Evolutionary conservation across 257 asterid species (phyloP), one percentile per base, ranked within the genome.

Genomic region (Scutellaria barbata): DNA sequence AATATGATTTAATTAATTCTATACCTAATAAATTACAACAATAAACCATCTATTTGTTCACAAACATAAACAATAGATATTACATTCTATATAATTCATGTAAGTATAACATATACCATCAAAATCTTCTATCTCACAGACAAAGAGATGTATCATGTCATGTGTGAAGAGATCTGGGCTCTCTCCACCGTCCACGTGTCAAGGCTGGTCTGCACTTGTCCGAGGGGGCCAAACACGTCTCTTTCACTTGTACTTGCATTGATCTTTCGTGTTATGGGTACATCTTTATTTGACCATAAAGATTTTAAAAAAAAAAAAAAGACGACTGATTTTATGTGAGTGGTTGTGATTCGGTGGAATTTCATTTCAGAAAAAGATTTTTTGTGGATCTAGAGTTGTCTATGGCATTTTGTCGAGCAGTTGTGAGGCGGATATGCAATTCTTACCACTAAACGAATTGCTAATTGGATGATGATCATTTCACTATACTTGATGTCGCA

Each of bases 151-250:
- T 30, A 72, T 77, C 66, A 59, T 53, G 61, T 17, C 81, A 66
- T 63, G 73, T 20, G 75, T 79, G 80, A 3, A 39, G 10, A 55
- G 33, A 42, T 39, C 43, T 50, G 30, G 70, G 67, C 2, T 41
- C 10, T 50, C 46, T 41, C 56, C 72, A 77, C 63, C 67, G 78
- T 77, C 80, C 83, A 75, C 78, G 74, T 76, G 41, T 51, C 54
- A 9, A 74, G 72, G 76, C 68, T 58, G 4, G 12, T 20, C 43
- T 63, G 42, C 17, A 17, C 1, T 20, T 33, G 12, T 79, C 50
- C 73, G 54, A 42, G 50, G 61, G 43, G 78, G 71, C 69, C 81
- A 37, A 54, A 77, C 81, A 77, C 68, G 88, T 79, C 86, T 72
- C 48, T 59, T 61, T 71, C 74, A 77, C 43, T 14, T 61, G 74